Percentiles rank a stretch among this genome's conserved stretches.
Evolutionary conservation across 140 eudicot genomes (phyloP).

Genomic region (Flaveria floridana): DNA sequence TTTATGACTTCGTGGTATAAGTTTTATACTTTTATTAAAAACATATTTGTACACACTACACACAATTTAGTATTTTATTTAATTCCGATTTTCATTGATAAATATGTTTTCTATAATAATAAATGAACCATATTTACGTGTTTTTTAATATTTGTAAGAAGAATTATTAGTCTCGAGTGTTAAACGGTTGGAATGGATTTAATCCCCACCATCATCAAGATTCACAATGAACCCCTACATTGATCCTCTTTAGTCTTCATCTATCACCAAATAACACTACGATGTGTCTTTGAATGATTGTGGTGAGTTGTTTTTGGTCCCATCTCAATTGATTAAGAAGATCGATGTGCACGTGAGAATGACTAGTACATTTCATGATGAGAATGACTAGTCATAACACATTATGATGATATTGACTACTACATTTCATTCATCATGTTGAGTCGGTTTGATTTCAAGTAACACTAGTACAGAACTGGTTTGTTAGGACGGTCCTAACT

Average conservation of each 20-base stretch:
- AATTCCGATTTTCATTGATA: no score
- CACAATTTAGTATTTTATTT: no score
- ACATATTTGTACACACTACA: no score
- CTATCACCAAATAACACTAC: constrained; percentile 29
- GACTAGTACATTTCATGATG: constrained; percentile 24
- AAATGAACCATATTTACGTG: not conserved
- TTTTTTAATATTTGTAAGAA: not conserved
- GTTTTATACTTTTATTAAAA: no score
- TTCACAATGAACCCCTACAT: constrained; percentile 26
- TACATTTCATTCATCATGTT: constrained; percentile 11
- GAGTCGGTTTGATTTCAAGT: constrained; percentile 7
- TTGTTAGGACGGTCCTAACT: no score
- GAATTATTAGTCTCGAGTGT: not conserved
- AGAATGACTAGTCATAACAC: constrained; percentile 32
- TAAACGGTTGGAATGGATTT: constrained; percentile 23
- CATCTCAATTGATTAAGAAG: constrained; percentile 25
- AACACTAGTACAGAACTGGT: no score
- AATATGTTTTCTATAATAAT: not conserved
- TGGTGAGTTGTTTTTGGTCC: constrained; percentile 32
- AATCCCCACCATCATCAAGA: constrained; percentile 33
- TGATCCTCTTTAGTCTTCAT: constrained; percentile 35
- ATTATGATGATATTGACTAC: constrained; percentile 24
- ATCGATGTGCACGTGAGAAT: constrained; percentile 30
- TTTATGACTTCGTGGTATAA: no score
- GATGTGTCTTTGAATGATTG: constrained; percentile 34